Percentiles rank a stretch among this genome's conserved stretches.
Evolutionary conservation across 1,139 yeast genomes (phyloP).

Genomic region (Nadsonia starkeyi-henricii): DNA sequence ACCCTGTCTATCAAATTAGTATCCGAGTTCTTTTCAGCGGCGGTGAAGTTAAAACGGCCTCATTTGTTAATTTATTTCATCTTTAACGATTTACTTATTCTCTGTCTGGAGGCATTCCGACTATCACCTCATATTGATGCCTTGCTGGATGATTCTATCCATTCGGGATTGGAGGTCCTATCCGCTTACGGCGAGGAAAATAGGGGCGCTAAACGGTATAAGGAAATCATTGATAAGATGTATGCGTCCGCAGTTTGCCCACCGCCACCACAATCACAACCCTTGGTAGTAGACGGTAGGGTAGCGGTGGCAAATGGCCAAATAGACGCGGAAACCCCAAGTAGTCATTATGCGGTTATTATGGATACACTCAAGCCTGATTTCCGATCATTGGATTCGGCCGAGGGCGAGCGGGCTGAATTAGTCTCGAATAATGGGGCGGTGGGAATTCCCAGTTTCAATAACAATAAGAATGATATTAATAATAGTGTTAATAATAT

Average conservation of each 20-base stretch:
- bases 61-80: constrained; percentile 16
- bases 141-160: not conserved
- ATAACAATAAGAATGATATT: too few species aligned
- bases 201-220: not conserved
- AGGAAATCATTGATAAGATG: not conserved
- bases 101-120: not conserved
- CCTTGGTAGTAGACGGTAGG: not conserved
- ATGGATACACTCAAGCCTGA: not conserved
- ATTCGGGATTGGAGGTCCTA: not conserved
- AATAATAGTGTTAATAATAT: not conserved
- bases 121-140: not conserved
- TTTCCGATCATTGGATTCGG: not conserved
- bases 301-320: too few species aligned
- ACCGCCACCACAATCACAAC: not conserved
- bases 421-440: not conserved
- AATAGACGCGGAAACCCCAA: too few species aligned
- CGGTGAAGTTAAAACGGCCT: constrained; percentile 23
- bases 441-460: too few species aligned
- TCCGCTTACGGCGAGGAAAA: not conserved
- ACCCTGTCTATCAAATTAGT: constrained; percentile 25
- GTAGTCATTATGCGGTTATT: not conserved
- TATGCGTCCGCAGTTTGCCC: not conserved
- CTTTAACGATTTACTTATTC: not conserved
- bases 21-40: constrained; percentile 17
- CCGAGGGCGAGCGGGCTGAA: not conserved